Conservation (phyloP, 495 filamentous ascomycete species). For the Lasiosphaeriaceae sp. region DNA sequence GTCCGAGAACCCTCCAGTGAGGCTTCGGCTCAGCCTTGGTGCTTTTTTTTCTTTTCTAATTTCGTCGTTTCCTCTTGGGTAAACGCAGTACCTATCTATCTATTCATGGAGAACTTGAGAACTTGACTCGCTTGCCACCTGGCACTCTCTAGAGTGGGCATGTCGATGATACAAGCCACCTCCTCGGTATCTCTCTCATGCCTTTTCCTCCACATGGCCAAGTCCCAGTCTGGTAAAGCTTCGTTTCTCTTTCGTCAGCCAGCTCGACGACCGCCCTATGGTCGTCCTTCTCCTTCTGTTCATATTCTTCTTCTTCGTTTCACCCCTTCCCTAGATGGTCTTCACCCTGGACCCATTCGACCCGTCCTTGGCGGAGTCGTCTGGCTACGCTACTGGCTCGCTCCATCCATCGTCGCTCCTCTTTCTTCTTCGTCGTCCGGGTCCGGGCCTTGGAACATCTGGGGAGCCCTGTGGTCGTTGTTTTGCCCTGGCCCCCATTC, state of each 20-base stretch:
- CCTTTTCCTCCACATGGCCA: constrained; percentile 13
- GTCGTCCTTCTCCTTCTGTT: constrained; percentile 10
- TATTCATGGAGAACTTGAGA: not conserved
- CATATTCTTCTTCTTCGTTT: constrained; percentile 7
- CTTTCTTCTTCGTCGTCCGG: not conserved
- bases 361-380: not conserved
- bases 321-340: constrained; percentile 4
- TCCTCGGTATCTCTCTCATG: constrained; percentile 21
- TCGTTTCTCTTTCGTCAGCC: constrained; percentile 6
- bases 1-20: constrained; percentile 8
- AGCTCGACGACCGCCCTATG: constrained; percentile 1
- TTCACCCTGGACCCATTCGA: not conserved
- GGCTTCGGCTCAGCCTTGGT: constrained; percentile 6
- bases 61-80: not conserved
- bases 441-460: constrained; percentile 12
- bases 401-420: not conserved
- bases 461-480: constrained; percentile 17
- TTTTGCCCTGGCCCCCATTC: constrained; percentile 23
- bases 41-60: constrained; percentile 8
- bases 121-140: constrained; percentile 17
- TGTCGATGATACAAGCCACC: constrained; percentile 35
- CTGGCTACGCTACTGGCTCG: not conserved
- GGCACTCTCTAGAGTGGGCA: too few relatives aligned
- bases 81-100: not conserved
- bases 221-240: constrained; percentile 19